Conservation (phyloP, 805 yeast species). For the Wickerhamomyces ciferrii region DNA sequence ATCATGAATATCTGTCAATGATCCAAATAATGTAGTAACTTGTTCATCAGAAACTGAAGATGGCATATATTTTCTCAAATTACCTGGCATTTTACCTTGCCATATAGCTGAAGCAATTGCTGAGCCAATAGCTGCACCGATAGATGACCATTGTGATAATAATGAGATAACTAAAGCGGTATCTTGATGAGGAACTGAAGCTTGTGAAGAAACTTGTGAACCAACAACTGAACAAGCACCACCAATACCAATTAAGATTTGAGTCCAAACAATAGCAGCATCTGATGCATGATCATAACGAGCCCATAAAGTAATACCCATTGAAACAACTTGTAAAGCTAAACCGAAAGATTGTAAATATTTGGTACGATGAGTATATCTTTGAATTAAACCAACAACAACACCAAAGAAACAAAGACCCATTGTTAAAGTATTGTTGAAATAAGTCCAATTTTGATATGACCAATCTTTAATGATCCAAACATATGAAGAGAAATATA, state of each 20-base stretch:
- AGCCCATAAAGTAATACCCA: constrained; percentile 25
- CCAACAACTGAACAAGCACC: constrained; percentile 34
- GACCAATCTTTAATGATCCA: constrained; percentile 26
- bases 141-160: constrained; percentile 26
- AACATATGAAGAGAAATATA: constrained; percentile 31
- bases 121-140: constrained; percentile 35
- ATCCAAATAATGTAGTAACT: constrained; percentile 19
- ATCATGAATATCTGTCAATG: constrained; percentile 17
- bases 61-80: constrained; percentile 26
- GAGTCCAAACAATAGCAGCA: constrained; percentile 25
- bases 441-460: constrained; percentile 30
- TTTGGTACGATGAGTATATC: constrained; percentile 32
- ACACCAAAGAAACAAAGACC: constrained; percentile 32
- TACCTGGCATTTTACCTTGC: constrained; percentile 26
- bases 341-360: constrained; percentile 29
- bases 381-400: constrained; percentile 28
- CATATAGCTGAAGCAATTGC: constrained; percentile 36
- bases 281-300: constrained; percentile 17
- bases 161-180: constrained; percentile 34
- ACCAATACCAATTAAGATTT: constrained; percentile 32
- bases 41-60: constrained; percentile 14
- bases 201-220: constrained; percentile 32
- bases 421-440: constrained; percentile 31
- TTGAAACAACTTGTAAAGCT: constrained; percentile 27
- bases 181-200: constrained; percentile 37